phyloP scores from a whole-genome alignment of 139 green algal species.

The Chlorella sorokiniana region DNA sequence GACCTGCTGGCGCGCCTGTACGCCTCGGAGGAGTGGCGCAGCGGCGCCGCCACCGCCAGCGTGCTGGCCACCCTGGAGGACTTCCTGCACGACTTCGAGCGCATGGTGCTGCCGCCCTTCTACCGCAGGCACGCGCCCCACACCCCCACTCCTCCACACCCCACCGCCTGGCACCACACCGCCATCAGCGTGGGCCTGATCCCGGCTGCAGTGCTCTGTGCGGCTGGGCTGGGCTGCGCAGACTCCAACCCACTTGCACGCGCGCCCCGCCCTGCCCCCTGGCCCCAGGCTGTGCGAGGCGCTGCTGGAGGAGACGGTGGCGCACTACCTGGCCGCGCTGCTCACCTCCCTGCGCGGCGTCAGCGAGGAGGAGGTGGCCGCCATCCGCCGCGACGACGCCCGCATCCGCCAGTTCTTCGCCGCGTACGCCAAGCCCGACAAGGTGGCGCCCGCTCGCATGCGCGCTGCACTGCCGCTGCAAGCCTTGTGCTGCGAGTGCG shows the following conservation, averaged over 20 bases:
- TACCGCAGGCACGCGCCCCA: slow-evolving; percentile 33
- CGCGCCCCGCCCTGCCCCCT: background rate
- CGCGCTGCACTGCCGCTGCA: no score
- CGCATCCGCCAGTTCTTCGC: slow-evolving; percentile 63
- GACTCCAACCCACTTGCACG: background rate
- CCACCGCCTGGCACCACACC: no score
- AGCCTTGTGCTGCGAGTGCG: background rate
- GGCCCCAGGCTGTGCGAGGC: slow-evolving; percentile 50
- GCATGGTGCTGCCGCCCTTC: slow-evolving; percentile 53
- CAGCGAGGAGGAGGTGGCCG: slow-evolving; percentile 38
- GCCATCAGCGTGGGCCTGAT: no score
- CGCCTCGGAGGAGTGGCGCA: slow-evolving; percentile 56
- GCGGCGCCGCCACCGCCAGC: slow-evolving; percentile 54
- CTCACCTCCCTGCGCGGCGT: slow-evolving; percentile 46
- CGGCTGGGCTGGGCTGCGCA: background rate
- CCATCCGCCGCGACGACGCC: slow-evolving; percentile 24
- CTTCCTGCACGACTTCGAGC: slow-evolving; percentile 70
- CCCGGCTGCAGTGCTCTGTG: background rate
- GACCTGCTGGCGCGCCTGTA: slow-evolving; percentile 56
- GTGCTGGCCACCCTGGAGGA: slow-evolving; percentile 83
- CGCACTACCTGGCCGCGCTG: slow-evolving; percentile 58
- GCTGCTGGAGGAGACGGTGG: slow-evolving; percentile 55
- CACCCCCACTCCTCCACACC: background rate
- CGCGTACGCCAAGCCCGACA: slow-evolving; percentile 38
- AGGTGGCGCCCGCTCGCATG: slow-evolving; percentile 46